Percentiles rank a stretch among this genome's conserved stretches.
phyloP scores from a whole-genome alignment of 805 yeast species.

The Metschnikowia vanudenii region DNA sequence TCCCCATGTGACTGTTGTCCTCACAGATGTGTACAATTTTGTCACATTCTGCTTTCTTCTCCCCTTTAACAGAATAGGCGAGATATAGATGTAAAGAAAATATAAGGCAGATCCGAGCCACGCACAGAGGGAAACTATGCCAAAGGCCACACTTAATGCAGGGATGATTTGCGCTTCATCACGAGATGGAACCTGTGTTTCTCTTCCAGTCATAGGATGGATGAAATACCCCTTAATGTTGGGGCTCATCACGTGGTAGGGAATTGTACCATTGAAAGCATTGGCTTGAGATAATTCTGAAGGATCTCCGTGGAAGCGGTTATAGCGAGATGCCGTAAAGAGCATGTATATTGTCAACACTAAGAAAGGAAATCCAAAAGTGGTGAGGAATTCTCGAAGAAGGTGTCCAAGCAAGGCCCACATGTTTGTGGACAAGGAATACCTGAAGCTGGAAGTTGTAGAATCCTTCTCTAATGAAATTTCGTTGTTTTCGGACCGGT shows the following conservation, averaged over 20 bases:
- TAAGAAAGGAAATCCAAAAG: constrained; percentile 45
- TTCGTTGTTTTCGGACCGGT: neutral
- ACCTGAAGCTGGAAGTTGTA: neutral
- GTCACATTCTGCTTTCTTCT: constrained; percentile 22
- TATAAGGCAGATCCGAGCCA: constrained; percentile 14
- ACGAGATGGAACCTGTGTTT: neutral
- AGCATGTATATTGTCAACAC: constrained; percentile 38
- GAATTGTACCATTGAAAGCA: constrained; percentile 26
- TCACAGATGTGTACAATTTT: constrained; percentile 47
- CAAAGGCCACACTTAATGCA: constrained; percentile 28
- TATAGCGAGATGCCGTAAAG: constrained; percentile 20
- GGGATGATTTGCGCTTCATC: constrained; percentile 6
- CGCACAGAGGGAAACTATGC: constrained; percentile 27
- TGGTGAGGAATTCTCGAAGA: constrained; percentile 29
- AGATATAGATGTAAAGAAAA: constrained; percentile 16
- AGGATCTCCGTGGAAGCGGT: constrained; percentile 10
- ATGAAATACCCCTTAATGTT: constrained; percentile 7
- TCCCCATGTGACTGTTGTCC: constrained; percentile 47
- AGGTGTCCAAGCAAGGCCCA: constrained; percentile 32
- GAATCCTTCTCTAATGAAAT: neutral
- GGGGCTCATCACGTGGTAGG: constrained; percentile 25
- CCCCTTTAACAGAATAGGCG: constrained; percentile 19
- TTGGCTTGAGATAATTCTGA: constrained; percentile 6
- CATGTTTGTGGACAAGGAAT: constrained; percentile 13
- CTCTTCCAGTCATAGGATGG: neutral